Percentiles rank a stretch among this genome's conserved stretches.
phyloP scores from a whole-genome alignment of 2,329 filamentous ascomycete genomes.

The Metarhizium rileyi region DNA sequence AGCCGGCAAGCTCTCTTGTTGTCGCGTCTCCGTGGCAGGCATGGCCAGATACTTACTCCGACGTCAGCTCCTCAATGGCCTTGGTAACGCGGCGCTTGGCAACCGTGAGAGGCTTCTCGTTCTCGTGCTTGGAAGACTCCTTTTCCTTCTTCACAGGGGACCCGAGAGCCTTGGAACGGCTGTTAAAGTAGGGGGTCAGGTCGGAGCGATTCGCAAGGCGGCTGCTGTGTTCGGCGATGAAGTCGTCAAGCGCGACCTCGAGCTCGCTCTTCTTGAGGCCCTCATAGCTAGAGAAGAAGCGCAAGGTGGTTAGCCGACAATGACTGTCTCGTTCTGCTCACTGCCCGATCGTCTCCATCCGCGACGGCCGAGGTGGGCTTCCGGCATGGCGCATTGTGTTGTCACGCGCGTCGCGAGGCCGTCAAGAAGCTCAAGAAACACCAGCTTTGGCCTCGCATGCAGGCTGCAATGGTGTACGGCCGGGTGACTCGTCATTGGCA shows the following conservation, averaged over 20 bases:
- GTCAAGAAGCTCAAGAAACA: background rate
- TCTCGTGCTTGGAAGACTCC: constrained; percentile 27
- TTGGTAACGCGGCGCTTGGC: constrained; percentile 36
- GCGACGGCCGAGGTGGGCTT: background rate
- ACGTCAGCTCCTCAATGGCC: constrained; percentile 33
- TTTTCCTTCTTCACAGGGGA: constrained; percentile 54
- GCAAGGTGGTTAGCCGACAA: background rate
- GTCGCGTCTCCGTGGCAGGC: background rate
- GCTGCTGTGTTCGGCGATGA: constrained; percentile 58
- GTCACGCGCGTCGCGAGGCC: background rate
- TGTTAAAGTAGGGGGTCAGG: constrained; percentile 68
- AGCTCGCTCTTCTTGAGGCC: constrained; percentile 70
- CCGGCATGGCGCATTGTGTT: background rate
- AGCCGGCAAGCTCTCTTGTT: background rate
- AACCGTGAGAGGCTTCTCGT: constrained; percentile 32
- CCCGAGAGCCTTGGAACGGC: constrained; percentile 46
- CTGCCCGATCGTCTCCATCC: background rate
- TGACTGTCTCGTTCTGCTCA: background rate
- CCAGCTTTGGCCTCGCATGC: background rate
- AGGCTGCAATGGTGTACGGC: background rate
- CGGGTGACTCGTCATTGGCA: background rate
- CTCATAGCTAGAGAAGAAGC: constrained; percentile 47
- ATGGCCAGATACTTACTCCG: constrained; percentile 28
- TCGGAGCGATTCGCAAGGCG: constrained; percentile 51
- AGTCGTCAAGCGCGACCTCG: constrained; percentile 62